phyloP scores from a whole-genome alignment of 306 rosid genomes.

The Mimosa bimucronata region DNA sequence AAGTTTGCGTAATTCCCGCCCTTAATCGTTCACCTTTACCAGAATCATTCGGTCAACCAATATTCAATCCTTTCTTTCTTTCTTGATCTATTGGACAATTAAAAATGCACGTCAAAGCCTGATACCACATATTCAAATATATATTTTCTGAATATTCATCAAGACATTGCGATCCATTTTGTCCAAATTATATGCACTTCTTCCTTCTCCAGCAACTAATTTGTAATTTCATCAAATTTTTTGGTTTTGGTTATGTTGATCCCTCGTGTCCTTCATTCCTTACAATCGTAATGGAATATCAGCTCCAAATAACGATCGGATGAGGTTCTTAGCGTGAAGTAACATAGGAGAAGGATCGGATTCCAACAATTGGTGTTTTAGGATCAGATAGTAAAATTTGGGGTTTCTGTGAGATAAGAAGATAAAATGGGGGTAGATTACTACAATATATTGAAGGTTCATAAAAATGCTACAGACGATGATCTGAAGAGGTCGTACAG shows the following conservation, averaged over 20 bases:
- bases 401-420: neutral
- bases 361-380: slow-evolving; percentile 26
- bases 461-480: slow-evolving; percentile 78
- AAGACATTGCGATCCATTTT: neutral
- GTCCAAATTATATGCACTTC: neutral
- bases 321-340: neutral
- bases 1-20: neutral
- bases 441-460: slow-evolving; percentile 76
- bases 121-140: neutral
- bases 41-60: neutral
- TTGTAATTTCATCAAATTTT: neutral
- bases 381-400: slow-evolving; percentile 24
- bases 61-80: neutral
- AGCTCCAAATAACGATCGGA: neutral
- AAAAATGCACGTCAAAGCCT: slow-evolving; percentile 7
- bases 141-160: neutral
- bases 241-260: neutral
- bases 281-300: neutral
- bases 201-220: neutral
- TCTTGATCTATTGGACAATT: neutral
- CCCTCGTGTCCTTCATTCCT: neutral
- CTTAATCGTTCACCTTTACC: neutral
- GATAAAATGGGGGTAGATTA: slow-evolving; percentile 83
- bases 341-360: slow-evolving; percentile 12
- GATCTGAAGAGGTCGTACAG: slow-evolving; percentile 91